Conservation (phyloP, 2,329 filamentous ascomycete species). For the Neoscytalidium dimidiatum region DNA sequence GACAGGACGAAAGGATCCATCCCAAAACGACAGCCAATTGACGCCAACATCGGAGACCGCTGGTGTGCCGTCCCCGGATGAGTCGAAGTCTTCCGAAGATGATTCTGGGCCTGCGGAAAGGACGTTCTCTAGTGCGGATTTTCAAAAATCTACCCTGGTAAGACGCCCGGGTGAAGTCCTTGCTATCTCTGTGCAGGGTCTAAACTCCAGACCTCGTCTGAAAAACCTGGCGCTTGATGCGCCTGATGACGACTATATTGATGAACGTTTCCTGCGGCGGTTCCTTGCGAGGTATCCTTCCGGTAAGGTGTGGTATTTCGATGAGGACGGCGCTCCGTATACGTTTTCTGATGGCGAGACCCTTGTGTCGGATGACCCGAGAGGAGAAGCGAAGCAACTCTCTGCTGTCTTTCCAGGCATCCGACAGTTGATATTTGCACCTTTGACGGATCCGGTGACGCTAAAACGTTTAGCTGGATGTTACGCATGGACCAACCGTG, state of each 20-base stretch:
- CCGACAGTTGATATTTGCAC: conserved; percentile 23
- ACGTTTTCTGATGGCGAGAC: conserved; percentile 19
- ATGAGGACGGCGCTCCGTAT: not conserved
- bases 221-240: conserved; percentile 11
- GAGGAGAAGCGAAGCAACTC: conserved; percentile 20
- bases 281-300: conserved; percentile 23
- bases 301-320: conserved; percentile 23
- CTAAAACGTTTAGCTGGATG: conserved; percentile 25
- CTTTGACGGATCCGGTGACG: conserved; percentile 25
- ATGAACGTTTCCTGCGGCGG: conserved; percentile 24
- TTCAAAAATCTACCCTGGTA: not conserved
- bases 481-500: conserved; percentile 23
- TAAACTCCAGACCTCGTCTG: not conserved
- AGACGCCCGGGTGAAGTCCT: conserved; percentile 17
- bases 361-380: conserved; percentile 18
- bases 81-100: not conserved
- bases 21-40: not conserved
- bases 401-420: conserved; percentile 18
- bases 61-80: not conserved
- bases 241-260: conserved; percentile 18
- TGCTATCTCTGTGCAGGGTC: not conserved
- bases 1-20: not conserved
- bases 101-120: conserved; percentile 10
- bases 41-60: not conserved
- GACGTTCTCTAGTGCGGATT: conserved; percentile 10